A percentile compares a stretch with the other conserved stretches of the same genome.
These are phyloP conservation scores for Salvia rosmarinus DNA, from an alignment of 257 asterid genomes.

Conservation along the genomic window DNA sequence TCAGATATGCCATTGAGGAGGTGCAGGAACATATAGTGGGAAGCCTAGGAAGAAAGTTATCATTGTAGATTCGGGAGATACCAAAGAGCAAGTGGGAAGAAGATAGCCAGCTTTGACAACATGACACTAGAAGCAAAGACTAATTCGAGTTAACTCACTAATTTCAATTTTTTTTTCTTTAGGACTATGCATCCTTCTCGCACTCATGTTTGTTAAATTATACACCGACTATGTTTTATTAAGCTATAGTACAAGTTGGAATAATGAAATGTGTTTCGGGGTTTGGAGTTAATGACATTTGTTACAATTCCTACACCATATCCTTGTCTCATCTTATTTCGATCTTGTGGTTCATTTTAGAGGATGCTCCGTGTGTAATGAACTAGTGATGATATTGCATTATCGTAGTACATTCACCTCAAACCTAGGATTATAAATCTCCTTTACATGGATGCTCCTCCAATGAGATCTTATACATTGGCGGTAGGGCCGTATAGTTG, in stretches of 20 bases:
- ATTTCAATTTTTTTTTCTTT: slow-evolving; percentile 1
- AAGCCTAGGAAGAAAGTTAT: slow-evolving; percentile 86
- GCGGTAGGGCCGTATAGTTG: too few species aligned
- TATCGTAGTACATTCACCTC: background rate
- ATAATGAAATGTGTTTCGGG: background rate
- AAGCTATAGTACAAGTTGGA: background rate
- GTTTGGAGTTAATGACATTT: slow-evolving; percentile 10
- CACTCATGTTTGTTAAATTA: slow-evolving; percentile 33
- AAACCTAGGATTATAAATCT: too few species aligned
- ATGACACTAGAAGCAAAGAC: slow-evolving; percentile 25
- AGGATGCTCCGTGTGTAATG: background rate
- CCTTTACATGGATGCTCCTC: too few species aligned
- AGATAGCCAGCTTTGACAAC: slow-evolving; percentile 45
- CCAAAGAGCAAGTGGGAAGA: slow-evolving; percentile 90
- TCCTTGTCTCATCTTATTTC: background rate
- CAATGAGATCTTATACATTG: too few species aligned
- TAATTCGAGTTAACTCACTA: slow-evolving; percentile 35
- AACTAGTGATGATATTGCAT: background rate
- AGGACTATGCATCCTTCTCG: slow-evolving; percentile 28
- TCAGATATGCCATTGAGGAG: slow-evolving; percentile 82
- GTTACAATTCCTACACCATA: background rate
- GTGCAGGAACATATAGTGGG: slow-evolving; percentile 93
- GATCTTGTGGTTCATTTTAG: background rate
- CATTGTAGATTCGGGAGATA: slow-evolving; percentile 88
- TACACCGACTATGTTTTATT: slow-evolving; percentile 10